Base-by-base conservation (phyloP, 768 basidiomycete genomes). In the Trametes punicea region DNA sequence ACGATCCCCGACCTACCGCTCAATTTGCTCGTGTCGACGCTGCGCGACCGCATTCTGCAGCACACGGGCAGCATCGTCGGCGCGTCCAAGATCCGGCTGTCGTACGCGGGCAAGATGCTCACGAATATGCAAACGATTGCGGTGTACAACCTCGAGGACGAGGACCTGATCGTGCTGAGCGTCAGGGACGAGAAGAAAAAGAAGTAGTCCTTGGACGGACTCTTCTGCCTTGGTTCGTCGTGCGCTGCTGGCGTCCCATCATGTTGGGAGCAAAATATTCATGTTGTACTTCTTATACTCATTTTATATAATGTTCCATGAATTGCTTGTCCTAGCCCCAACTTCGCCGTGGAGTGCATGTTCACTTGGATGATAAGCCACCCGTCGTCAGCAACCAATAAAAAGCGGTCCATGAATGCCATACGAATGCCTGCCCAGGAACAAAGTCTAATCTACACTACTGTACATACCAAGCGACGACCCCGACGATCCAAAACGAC, bases 121-220 rank as follows among this genome's bases (percentile, higher is more conserved):
- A 91, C 88, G 53, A 97, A 97, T 70, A 79, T 81, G 50, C 86
- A 82, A 57, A 87, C 91, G 59, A 83, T 98, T 63, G 94, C 92
- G 23, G 81, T 77, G 60, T 88, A 90, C 65, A 98, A 98, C 69
- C 68, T 98, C 62, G 93, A 95, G 71, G 92, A 96, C 61, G 94
- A 94, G 65, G 95, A 98, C 69, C 58, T 83, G 50, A 71, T 98
- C 18, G 80, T 86, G 15, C 77, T 97, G 64, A 88, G 81, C 51
- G 77, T 98, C 30, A 83, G 88, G 55, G 87, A 89, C 51, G 72
- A 75, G 57, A 90, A 83, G 77, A 93, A 88, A 75, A 60, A 60
- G 39, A 89, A 82, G 74, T 69, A 67, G 56, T 11, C 38, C 13
- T 15, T 6, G 2, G 16, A 45, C 40, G 20, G 20, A 34, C 38